phyloP scores from a whole-genome alignment of 495 filamentous ascomycete genomes.

The Neurospora africana region DNA sequence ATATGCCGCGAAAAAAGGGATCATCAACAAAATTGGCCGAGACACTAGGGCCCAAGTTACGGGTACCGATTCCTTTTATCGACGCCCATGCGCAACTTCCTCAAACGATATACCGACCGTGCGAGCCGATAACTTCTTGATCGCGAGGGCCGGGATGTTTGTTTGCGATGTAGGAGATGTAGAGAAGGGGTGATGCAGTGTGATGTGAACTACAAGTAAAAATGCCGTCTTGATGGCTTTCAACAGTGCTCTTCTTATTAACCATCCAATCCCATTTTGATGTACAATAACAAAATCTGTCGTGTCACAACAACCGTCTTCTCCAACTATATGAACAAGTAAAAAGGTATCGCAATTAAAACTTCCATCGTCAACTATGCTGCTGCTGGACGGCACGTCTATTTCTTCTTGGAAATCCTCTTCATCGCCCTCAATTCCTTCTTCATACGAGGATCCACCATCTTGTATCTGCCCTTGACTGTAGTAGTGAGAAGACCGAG shows the following conservation, averaged over 20 bases:
- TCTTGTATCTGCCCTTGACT: slow-evolving; percentile 97
- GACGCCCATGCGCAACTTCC: too few relatives aligned
- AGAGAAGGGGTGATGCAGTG: neutral
- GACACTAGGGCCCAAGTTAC: neutral
- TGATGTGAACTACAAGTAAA: neutral
- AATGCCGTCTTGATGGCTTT: neutral
- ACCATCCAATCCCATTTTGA: neutral
- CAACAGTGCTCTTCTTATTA: neutral
- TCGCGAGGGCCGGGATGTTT: neutral
- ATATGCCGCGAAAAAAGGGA: too few relatives aligned
- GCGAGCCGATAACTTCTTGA: neutral
- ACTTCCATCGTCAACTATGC: neutral
- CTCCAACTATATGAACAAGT: neutral
- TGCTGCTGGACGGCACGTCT: neutral
- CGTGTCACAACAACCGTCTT: neutral
- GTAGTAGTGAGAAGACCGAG: neutral
- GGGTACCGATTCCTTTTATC: neutral
- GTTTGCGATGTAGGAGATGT: neutral
- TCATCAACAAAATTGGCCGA: neutral
- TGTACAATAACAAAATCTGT: neutral
- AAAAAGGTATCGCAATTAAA: neutral
- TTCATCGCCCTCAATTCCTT: slow-evolving; percentile 94
- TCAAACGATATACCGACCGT: too few relatives aligned
- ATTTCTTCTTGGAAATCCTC: slow-evolving; percentile 44
- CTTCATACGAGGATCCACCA: slow-evolving; percentile 94